Conservation (phyloP, 768 basidiomycete species). For the Leccinum subtestaceum region DNA sequence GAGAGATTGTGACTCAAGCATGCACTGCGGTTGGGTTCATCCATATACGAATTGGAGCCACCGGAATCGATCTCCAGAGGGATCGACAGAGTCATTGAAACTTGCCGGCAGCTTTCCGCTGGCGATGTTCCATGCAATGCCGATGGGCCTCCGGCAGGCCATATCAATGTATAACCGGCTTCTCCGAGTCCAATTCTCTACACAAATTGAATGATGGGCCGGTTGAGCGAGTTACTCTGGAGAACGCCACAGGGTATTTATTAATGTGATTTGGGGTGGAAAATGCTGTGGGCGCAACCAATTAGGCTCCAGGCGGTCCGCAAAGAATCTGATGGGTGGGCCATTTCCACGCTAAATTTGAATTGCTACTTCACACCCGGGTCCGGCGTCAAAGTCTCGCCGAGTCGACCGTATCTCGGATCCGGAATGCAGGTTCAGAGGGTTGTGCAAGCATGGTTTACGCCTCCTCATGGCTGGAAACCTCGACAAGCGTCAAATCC, state of each 20-base stretch:
- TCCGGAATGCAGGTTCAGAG: not conserved
- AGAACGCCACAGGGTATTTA: not conserved
- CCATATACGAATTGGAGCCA: not conserved
- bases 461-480: not conserved
- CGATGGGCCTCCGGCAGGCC: not conserved
- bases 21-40: not conserved
- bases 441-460: not conserved
- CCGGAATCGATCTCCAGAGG: not conserved
- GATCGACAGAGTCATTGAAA: too few relatives aligned
- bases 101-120: not conserved
- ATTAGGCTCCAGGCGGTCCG: too few relatives aligned
- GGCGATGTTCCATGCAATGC: not conserved
- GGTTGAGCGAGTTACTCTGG: not conserved
- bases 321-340: not conserved
- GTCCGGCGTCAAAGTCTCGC: not conserved
- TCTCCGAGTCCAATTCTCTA: not conserved
- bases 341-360: not conserved
- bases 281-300: too few relatives aligned
- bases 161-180: not conserved
- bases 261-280: too few relatives aligned
- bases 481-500: not conserved
- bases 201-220: not conserved
- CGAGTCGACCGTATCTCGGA: not conserved
- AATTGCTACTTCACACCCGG: not conserved
- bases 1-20: too few relatives aligned